Conservation (phyloP, 192 early-diverging fungal species). For the Coemansia sp. region DNA sequence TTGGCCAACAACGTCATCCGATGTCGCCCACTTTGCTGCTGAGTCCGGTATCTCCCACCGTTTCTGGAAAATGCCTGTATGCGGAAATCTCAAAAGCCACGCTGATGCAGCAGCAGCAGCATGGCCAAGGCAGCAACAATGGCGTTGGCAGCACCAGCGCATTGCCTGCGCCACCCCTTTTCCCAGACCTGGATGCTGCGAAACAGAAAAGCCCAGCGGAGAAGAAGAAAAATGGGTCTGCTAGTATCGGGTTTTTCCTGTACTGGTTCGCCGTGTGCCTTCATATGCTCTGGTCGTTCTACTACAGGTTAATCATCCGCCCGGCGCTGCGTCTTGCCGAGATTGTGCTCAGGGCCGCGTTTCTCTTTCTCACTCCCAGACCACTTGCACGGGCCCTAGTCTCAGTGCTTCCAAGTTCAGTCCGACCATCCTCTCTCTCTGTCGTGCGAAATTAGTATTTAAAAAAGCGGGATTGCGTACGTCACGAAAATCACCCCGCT, state of each 20-base stretch:
- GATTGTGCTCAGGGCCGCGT: conserved; percentile 8
- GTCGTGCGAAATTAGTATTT: neutral
- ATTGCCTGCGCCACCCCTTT: conserved; percentile 11
- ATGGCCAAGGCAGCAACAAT: neutral
- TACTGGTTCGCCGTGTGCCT: conserved; percentile 41
- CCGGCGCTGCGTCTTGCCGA: conserved; percentile 20
- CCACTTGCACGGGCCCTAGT: conserved; percentile 17
- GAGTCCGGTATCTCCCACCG: neutral
- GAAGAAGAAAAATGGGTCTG: neutral
- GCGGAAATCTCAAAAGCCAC: conserved; percentile 43
- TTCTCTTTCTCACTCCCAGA: conserved; percentile 16
- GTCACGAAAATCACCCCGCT: no score
- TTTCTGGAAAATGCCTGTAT: conserved; percentile 11
- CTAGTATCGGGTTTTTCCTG: neutral
- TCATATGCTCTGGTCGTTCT: conserved; percentile 44
- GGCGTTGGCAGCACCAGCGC: neutral
- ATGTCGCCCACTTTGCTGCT: neutral
- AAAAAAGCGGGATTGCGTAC: neutral
- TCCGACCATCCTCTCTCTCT: no score
- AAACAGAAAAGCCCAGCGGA: neutral
- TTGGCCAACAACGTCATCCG: no score
- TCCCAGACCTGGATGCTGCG: neutral
- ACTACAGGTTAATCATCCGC: conserved; percentile 25
- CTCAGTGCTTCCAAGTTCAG: neutral
- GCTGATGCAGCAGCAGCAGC: neutral